These are phyloP conservation scores for sunflower (Helianthus annuus) DNA, from an alignment of 129 eudicot genomes.

Conservation along the genomic window DNA sequence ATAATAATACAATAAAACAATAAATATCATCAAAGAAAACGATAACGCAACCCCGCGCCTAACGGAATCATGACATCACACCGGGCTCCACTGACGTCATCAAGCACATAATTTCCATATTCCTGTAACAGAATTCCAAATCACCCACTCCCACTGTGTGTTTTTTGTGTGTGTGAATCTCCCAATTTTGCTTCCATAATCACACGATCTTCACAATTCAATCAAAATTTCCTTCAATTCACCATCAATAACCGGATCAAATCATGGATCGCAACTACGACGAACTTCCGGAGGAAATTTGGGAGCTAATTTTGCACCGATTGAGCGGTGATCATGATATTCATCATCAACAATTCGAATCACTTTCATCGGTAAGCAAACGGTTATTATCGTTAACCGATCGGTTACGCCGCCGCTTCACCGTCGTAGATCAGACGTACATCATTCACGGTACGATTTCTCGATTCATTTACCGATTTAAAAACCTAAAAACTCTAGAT, in stretches of 20 bases:
- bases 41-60: neutral
- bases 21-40: neutral
- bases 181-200: neutral
- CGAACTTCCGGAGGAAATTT: constrained; percentile 49
- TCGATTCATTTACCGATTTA: constrained; percentile 39
- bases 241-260: too few relatives aligned
- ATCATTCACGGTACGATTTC: constrained; percentile 43
- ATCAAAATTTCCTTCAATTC: neutral
- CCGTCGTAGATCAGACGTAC: constrained; percentile 34
- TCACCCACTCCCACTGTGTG: constrained; percentile 4
- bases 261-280: constrained; percentile 23
- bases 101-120: constrained; percentile 4
- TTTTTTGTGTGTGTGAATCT: neutral
- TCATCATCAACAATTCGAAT: constrained; percentile 45
- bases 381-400: constrained; percentile 48
- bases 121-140: neutral
- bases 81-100: constrained; percentile 11
- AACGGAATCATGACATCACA: constrained; percentile 9
- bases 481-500: constrained; percentile 48
- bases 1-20: too few relatives aligned
- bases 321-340: constrained; percentile 15
- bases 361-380: constrained; percentile 46
- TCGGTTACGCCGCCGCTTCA: constrained; percentile 35
- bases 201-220: neutral
- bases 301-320: constrained; percentile 43